Base-by-base conservation (phyloP, 164 flowering plant species). In the Stephania japonica region DNA sequence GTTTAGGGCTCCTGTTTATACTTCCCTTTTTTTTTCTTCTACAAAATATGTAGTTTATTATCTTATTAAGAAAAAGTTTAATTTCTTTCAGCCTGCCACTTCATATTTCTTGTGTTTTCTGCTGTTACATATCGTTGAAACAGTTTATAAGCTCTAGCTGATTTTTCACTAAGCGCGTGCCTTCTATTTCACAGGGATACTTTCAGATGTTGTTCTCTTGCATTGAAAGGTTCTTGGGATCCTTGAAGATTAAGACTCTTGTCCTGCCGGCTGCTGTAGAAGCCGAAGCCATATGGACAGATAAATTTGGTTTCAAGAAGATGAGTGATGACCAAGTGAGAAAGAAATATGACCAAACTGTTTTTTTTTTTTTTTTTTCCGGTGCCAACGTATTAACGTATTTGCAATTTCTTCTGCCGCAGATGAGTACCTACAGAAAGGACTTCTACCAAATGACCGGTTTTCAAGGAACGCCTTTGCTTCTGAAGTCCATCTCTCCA, bases 401-500 rank as follows among this genome's bases (percentile, higher is more conserved):
- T 44, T 23, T 19, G 10, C 12, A 2, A 61, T 24, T 72, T 11
- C 2, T n/a, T 80, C 23, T 69, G 11, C 59, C 81, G 79, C 90
- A 89, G 97, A 18, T 88, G 59, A 71, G 73, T 50, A 32, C 68
- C 25, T 82, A 72, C 75, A 79, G 75, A 49, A 84, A 69, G 65
- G 72, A 78, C 63, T 32, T 32, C 38, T 82, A 78, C 63, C 85
- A 79, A 23, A 61, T 88, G 85, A 85, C 89, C 87, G 68, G 76
- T 38, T 91, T 91, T 69, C 81, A 86, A 56, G 97, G 90, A 47
- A 88, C 93, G 9, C 76, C 90, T 5, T 77, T 88, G 84, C 80
- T 91, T 64, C 81, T 80, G 49, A 89, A 88, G 80, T 4, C 81
- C 0, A 83, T 89, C 2, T 82, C 87, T 1, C 66, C 61, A 42